Evolutionary conservation across 2,329 filamentous ascomycete genomes (phyloP).

Genomic region (Fusarium sp.): DNA sequence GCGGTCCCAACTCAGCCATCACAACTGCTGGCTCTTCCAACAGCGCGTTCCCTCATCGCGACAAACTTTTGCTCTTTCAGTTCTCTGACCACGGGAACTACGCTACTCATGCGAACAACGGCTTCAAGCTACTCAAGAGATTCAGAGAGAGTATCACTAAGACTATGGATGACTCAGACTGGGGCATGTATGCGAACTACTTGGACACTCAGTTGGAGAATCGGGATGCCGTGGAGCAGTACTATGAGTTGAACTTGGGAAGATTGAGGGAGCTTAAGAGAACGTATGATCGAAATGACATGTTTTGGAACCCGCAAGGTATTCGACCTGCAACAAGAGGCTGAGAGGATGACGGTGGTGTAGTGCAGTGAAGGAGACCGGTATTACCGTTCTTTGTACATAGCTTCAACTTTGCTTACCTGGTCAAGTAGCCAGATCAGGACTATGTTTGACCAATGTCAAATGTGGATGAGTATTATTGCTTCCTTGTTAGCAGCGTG

Average conservation of each 20-base stretch:
- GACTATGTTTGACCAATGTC: no score
- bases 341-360: no score
- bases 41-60: conserved; percentile 52
- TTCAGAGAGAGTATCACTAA: conserved; percentile 48
- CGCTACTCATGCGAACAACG: conserved; percentile 45
- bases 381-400: neutral
- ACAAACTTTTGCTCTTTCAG: conserved; percentile 61
- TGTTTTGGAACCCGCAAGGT: conserved; percentile 54
- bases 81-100: conserved; percentile 53
- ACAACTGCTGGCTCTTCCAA: conserved; percentile 36
- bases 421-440: neutral
- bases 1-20: conserved; percentile 50
- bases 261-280: conserved; percentile 49
- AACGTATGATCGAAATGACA: conserved; percentile 48
- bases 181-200: conserved; percentile 56
- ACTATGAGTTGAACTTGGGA: conserved; percentile 50
- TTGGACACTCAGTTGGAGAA: conserved; percentile 49
- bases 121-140: conserved; percentile 46
- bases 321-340: conserved; percentile 17
- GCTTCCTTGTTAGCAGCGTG: no score
- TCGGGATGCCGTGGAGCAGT: conserved; percentile 46
- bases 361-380: neutral
- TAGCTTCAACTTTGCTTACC: neutral
- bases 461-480: no score
- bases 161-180: conserved; percentile 41